Evolutionary conservation across 495 filamentous ascomycete species (phyloP).

Genomic region (Hypoxylon lienhwacheense): DNA sequence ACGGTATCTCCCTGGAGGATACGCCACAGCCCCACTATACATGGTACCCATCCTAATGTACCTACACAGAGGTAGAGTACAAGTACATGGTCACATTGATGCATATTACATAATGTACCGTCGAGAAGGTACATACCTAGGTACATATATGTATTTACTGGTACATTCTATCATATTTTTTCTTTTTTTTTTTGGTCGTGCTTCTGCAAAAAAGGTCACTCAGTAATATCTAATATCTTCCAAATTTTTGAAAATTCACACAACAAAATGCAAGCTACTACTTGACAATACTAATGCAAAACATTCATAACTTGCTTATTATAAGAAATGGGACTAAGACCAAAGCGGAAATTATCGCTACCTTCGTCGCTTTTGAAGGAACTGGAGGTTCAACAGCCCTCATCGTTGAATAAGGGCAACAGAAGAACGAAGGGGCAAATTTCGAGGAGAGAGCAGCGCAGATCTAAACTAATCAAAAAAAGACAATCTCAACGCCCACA

Average conservation of each 20-base stretch:
- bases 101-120: neutral
- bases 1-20: no score
- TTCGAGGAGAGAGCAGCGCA: constrained; percentile 54
- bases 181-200: neutral
- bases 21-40: no score
- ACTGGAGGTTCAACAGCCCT: constrained; percentile 31
- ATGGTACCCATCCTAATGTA: no score
- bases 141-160: neutral
- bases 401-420: constrained; percentile 12
- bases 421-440: constrained; percentile 24
- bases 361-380: constrained; percentile 35
- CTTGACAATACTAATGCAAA: no score
- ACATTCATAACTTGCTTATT: no score
- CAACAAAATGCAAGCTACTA: no score
- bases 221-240: no score
- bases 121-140: neutral
- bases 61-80: no score
- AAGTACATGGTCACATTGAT: neutral
- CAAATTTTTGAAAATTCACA: no score
- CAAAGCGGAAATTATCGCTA: constrained; percentile 30
- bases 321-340: constrained; percentile 25
- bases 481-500: constrained; percentile 34
- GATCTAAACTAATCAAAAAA: constrained; percentile 50
- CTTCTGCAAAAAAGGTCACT: neutral
- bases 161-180: neutral